Evolutionary conservation across 2,329 filamentous ascomycete species (phyloP).

Genomic region (Aspergillus alliaceus): DNA sequence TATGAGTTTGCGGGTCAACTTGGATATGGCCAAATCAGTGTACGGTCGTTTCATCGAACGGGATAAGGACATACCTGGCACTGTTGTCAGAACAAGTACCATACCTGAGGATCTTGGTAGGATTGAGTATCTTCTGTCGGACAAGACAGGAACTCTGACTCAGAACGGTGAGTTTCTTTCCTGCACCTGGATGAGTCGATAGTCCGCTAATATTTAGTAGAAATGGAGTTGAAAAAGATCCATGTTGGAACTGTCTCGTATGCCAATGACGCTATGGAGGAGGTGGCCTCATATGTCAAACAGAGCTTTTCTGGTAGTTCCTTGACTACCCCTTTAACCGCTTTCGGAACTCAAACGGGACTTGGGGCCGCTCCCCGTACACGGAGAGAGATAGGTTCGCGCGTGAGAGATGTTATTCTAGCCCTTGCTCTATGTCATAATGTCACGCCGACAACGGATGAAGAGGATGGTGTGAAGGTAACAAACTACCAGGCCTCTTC

Average conservation of each 20-base stretch:
- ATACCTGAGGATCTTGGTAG: constrained; percentile 95
- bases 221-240: constrained; percentile 99
- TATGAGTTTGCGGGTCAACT: constrained; percentile 91
- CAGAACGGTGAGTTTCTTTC: constrained; percentile 65
- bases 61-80: constrained; percentile 84
- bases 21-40: constrained; percentile 95
- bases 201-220: constrained; percentile 43
- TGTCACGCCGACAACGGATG: constrained; percentile 87
- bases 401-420: constrained; percentile 89
- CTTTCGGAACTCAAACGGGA: constrained; percentile 61
- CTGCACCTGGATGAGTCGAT: background rate
- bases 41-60: constrained; percentile 95
- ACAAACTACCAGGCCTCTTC: constrained; percentile 96
- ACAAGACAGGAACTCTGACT: constrained; percentile 97
- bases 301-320: constrained; percentile 69
- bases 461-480: constrained; percentile 71
- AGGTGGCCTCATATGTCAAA: constrained; percentile 80
- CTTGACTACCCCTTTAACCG: constrained; percentile 74
- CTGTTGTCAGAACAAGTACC: constrained; percentile 92
- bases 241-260: constrained; percentile 98
- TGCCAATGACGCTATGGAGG: constrained; percentile 98
- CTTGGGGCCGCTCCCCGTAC: constrained; percentile 70
- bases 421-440: constrained; percentile 95
- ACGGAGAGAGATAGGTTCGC: constrained; percentile 85
- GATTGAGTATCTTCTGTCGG: constrained; percentile 93